Evolutionary conservation across 2,329 filamentous ascomycete genomes (phyloP).

Genomic region (Scedosporium apiospermum): DNA sequence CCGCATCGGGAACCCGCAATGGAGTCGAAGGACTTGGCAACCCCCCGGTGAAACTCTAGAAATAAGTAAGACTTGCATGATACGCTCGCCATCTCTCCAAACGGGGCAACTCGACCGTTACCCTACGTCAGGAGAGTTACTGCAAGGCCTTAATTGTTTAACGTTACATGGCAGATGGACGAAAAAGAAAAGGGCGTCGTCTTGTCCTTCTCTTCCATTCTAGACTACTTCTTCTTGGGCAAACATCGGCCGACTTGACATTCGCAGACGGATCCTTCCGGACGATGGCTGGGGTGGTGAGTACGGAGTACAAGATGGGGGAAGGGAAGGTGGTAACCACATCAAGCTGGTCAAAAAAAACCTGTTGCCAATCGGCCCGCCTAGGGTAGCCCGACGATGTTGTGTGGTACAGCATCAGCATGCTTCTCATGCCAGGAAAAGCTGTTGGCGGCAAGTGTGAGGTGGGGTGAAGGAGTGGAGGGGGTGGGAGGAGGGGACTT

Average conservation of each 20-base stretch:
- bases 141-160: background rate
- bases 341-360: background rate
- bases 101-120: background rate
- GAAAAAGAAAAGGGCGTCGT: background rate
- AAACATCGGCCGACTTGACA: background rate
- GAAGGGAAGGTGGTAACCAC: background rate
- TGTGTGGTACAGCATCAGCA: background rate
- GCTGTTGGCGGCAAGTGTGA: too few species aligned
- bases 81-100: background rate
- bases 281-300: background rate
- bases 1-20: too few species aligned
- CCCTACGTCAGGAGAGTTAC: background rate
- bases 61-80: background rate
- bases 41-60: too few species aligned
- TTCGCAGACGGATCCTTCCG: background rate
- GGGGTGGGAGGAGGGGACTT: too few species aligned
- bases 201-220: background rate
- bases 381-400: background rate
- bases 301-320: background rate
- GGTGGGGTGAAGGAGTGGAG: too few species aligned
- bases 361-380: background rate
- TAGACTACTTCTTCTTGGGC: background rate
- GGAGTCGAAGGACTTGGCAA: too few species aligned
- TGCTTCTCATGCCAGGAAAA: too few species aligned
- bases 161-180: background rate